phyloP scores from a whole-genome alignment of 495 filamentous ascomycete genomes.

The Aspergillus mulundensis region DNA sequence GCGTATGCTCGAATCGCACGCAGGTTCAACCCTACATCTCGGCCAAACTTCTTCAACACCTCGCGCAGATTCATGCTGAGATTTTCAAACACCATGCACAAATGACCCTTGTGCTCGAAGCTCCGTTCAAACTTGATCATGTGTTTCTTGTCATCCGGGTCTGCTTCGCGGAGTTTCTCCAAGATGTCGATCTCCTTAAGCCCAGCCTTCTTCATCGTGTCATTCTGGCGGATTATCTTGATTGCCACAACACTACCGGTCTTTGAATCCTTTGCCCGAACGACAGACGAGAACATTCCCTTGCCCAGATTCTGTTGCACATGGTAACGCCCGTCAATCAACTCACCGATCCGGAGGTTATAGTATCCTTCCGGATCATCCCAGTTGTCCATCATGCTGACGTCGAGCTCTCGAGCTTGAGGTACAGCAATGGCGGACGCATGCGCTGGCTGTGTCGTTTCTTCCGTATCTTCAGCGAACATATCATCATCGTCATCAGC shows the following conservation, averaged over 20 bases:
- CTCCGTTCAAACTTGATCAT: slow-evolving; percentile 78
- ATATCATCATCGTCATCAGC: slow-evolving; percentile 88
- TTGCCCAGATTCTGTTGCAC: slow-evolving; percentile 83
- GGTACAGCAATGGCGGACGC: slow-evolving; percentile 49
- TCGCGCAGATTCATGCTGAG: slow-evolving; percentile 88
- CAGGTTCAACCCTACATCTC: slow-evolving; percentile 85
- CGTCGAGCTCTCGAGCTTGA: slow-evolving; percentile 62
- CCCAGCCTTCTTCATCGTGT: slow-evolving; percentile 90
- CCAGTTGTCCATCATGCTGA: slow-evolving; percentile 87
- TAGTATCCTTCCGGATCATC: slow-evolving; percentile 95
- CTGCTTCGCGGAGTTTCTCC: slow-evolving; percentile 72
- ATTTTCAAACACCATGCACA: slow-evolving; percentile 97
- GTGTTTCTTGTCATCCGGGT: slow-evolving; percentile 89
- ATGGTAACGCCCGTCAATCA: slow-evolving; percentile 84
- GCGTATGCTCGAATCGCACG: slow-evolving; percentile 83
- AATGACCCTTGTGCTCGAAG: slow-evolving; percentile 92
- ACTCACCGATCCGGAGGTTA: slow-evolving; percentile 82
- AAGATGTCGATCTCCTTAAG: slow-evolving; percentile 91
- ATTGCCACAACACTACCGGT: slow-evolving; percentile 73
- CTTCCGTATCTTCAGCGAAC: slow-evolving; percentile 64
- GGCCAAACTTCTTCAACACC: slow-evolving; percentile 95
- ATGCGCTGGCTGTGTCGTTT: slow-evolving; percentile 35
- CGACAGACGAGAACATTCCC: slow-evolving; percentile 96
- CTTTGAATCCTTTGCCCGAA: slow-evolving; percentile 76
- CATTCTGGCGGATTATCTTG: slow-evolving; percentile 93